Conservation (phyloP, 305 asterid species). For the Fraxinus xanthoxyloides region DNA sequence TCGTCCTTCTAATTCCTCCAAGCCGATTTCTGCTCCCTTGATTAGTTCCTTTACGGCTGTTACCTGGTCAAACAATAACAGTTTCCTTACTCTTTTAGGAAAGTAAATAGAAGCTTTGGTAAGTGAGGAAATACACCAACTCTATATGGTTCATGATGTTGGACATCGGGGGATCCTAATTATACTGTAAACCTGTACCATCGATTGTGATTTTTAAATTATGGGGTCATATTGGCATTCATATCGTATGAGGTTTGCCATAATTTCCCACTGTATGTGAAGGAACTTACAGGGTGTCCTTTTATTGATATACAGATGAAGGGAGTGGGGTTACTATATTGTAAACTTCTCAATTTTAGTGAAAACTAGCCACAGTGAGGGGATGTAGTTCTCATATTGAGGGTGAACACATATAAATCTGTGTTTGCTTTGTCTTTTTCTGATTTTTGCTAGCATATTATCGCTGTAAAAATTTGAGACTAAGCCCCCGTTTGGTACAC, state of each 20-base stretch:
- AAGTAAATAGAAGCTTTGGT: background rate
- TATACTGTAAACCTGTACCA: background rate
- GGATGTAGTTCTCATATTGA: background rate
- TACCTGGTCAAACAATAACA: slow-evolving; percentile 32
- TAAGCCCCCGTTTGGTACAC: too few relatives aligned
- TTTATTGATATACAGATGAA: background rate
- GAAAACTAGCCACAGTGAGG: background rate
- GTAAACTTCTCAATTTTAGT: background rate
- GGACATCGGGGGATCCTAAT: background rate
- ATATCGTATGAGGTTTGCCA: background rate
- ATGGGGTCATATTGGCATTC: background rate
- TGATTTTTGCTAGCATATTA: background rate
- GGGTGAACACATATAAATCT: background rate
- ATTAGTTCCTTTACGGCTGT: slow-evolving; percentile 48
- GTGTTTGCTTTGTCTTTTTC: background rate
- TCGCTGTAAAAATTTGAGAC: background rate
- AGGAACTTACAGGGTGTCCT: background rate
- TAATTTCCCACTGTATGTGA: background rate
- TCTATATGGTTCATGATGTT: background rate
- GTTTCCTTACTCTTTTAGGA: too few relatives aligned
- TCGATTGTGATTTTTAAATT: background rate
- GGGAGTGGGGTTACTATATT: background rate
- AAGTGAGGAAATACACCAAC: background rate
- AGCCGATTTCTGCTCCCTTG: slow-evolving; percentile 63
- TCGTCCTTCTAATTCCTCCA: slow-evolving; percentile 68